Evolutionary conservation across 2,329 filamentous ascomycete species (phyloP).

Genomic region (Colletotrichum siamense): DNA sequence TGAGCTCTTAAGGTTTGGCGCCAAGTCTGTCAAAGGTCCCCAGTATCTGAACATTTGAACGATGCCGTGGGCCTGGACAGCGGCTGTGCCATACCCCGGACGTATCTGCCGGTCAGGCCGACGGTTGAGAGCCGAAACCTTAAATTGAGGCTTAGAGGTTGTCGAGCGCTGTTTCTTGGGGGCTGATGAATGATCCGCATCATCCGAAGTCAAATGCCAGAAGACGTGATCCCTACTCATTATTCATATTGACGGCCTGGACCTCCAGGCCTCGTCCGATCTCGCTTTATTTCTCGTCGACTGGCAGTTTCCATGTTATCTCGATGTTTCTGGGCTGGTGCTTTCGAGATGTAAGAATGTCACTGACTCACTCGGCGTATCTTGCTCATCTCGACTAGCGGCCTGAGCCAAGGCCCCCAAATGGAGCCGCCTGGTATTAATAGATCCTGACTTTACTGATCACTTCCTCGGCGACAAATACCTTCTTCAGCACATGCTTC

Average conservation of each 20-base stretch:
- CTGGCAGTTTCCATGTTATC: fast-evolving
- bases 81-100: not conserved
- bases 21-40: not conserved
- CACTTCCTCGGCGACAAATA: not conserved
- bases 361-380: not conserved
- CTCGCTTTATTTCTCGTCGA: not conserved
- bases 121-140: not conserved
- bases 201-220: not conserved
- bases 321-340: not conserved
- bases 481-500: not conserved
- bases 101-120: not conserved
- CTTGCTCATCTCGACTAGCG: not conserved
- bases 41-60: not conserved
- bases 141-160: not conserved
- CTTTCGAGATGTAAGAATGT: not conserved
- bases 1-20: not conserved
- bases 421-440: not conserved
- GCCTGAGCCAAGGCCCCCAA: not conserved
- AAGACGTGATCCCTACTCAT: not conserved
- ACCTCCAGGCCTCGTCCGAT: not conserved
- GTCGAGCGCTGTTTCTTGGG: not conserved
- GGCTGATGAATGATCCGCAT: not conserved
- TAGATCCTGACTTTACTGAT: not conserved
- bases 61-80: not conserved
- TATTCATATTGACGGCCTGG: not conserved